Evolutionary conservation across 179 eudicot species (phyloP), one percentile per base, ranked within the genome.

Genomic region (Corrigiola litoralis): DNA sequence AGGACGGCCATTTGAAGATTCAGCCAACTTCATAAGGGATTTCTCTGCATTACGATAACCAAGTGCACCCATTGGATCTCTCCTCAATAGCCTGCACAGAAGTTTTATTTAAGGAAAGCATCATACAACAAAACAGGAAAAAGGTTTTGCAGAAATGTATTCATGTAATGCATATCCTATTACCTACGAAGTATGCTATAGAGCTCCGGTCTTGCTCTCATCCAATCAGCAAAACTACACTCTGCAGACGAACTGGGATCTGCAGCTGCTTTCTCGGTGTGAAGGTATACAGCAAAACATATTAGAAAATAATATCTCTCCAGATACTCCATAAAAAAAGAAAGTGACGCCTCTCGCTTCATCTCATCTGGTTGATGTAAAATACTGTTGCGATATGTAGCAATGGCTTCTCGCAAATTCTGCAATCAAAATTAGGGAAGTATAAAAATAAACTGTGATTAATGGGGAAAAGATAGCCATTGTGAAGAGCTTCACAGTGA

Each of bases 61-160:
- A 75, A 92, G 85, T 32, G 98, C 98, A 50, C 98, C 95, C 98
- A 89, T 89, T 62, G 98, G 98, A 76, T 92, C 92, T 81, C 98
- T 85, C 72, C 95, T 81, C 55, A 92, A 81, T 84, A 92, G 66
- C 85, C 98, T 92, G 77, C 67, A 79, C 51, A 56, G 28, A 25
- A 46, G 41, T 32, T 54, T n/a, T 31, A 32, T 24, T 71, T 53
- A 71, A 63, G 48, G 57, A 21, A 49, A 38, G 34, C 46, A 58
- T 53, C 32, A 64, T 42, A 34, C 42, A 24, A 52, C 37, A 51
- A 63, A 40, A 44, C 31, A 34, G n/a, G n/a, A 42, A 36, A 24
- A 50, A 53, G 3, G 37, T 38, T 38, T 25, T 21, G 32, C 14
- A 58, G 20, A 65, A 34, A 63, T 34, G 40, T 38, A 32, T 31